Conservation (phyloP, 2,329 filamentous ascomycete species). For the Hymenoscyphus occultus region DNA sequence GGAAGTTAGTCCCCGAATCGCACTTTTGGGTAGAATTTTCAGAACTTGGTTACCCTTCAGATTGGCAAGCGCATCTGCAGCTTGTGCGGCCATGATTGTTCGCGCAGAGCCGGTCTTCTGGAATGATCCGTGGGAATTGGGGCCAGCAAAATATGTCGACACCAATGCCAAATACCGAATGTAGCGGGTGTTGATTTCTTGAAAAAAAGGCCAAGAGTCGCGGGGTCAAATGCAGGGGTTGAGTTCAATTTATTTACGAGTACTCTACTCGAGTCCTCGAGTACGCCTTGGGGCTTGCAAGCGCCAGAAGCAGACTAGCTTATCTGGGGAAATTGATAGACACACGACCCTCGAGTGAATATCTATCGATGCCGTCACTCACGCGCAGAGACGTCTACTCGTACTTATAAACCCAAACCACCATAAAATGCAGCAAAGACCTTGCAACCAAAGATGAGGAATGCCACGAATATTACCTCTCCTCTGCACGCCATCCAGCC, state of each 20-base stretch:
- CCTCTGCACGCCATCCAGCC: slow-evolving; percentile 21
- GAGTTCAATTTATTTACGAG: not conserved
- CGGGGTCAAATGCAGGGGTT: not conserved
- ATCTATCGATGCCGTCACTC: slow-evolving; percentile 15
- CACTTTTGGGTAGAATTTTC: slow-evolving; percentile 5
- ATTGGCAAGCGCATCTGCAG: slow-evolving; percentile 88
- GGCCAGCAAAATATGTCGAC: not conserved
- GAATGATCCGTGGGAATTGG: not conserved
- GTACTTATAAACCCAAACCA: too few relatives aligned
- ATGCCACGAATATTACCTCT: slow-evolving; percentile 49
- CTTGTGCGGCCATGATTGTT: slow-evolving; percentile 31
- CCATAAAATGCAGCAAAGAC: not conserved
- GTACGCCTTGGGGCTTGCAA: too few relatives aligned
- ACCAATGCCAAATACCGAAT: not conserved
- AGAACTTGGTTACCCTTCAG: slow-evolving; percentile 62
- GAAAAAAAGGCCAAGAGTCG: slow-evolving; percentile 1
- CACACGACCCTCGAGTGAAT: not conserved
- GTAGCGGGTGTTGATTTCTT: not conserved
- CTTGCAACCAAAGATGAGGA: slow-evolving; percentile 52
- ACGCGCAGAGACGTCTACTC: too few relatives aligned
- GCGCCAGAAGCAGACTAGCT: too few relatives aligned
- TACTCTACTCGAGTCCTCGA: too few relatives aligned
- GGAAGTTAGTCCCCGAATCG: slow-evolving; percentile 12
- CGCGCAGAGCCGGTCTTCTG: slow-evolving; percentile 10
- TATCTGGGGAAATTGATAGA: not conserved